Evolutionary conservation across 768 basidiomycete genomes (phyloP).

Genomic region (Kwoniella europaea): DNA sequence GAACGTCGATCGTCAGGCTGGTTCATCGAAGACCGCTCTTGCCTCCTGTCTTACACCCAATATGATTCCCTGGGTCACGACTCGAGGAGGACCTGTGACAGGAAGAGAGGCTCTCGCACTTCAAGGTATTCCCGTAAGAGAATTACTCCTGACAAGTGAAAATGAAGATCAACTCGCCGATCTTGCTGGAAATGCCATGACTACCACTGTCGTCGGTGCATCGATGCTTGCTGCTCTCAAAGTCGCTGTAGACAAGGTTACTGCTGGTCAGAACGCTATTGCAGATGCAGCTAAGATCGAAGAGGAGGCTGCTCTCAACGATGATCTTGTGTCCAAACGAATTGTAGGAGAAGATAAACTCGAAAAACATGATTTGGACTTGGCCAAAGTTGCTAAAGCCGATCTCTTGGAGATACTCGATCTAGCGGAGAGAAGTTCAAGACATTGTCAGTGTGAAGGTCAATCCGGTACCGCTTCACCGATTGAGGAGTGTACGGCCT

Average conservation of each 20-base stretch:
- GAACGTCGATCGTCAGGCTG: conserved; percentile 90
- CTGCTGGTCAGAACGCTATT: conserved; percentile 68
- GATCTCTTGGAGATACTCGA: conserved; percentile 67
- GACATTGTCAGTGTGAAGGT: conserved; percentile 91
- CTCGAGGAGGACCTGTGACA: conserved; percentile 93
- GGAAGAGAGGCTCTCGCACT: conserved; percentile 90
- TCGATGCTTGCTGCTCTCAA: conserved; percentile 83
- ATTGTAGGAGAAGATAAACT: conserved; percentile 77
- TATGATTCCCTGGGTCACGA: conserved; percentile 96
- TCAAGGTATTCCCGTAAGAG: conserved; percentile 92
- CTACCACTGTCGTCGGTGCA: conserved; percentile 91
- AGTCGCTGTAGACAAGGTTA: conserved; percentile 69
- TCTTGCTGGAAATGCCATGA: conserved; percentile 96
- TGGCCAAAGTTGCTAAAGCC: conserved; percentile 63
- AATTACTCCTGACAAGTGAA: conserved; percentile 87
- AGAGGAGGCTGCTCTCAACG: conserved; percentile 64
- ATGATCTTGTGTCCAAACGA: conserved; percentile 62
- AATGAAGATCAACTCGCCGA: conserved; percentile 92
- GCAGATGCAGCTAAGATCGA: conserved; percentile 72
- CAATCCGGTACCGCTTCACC: conserved; percentile 74
- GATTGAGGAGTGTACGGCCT: conserved; percentile 74
- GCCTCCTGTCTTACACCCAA: conserved; percentile 92
- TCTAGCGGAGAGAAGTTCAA: conserved; percentile 71
- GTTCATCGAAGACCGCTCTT: conserved; percentile 78
- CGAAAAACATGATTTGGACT: conserved; percentile 68